phyloP scores from a whole-genome alignment of 495 filamentous ascomycete species.

The Articulospora tetracladia region DNA sequence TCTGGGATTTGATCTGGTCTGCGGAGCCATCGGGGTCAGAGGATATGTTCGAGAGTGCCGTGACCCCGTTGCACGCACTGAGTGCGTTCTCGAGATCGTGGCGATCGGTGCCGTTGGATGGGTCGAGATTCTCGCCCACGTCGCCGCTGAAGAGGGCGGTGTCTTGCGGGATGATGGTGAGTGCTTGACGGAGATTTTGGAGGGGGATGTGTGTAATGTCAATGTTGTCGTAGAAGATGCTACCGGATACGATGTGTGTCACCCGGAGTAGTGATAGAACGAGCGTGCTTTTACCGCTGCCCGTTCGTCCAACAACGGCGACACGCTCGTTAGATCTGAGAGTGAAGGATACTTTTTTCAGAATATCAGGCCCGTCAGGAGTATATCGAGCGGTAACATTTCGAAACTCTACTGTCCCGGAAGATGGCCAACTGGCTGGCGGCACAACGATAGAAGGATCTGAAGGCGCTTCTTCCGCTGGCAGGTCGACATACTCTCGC shows the following conservation, averaged over 20 bases:
- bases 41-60: neutral
- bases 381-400: slow-evolving; percentile 35
- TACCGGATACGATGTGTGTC: slow-evolving; percentile 34
- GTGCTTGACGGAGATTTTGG: slow-evolving; percentile 36
- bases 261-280: slow-evolving; percentile 42
- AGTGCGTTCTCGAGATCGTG: slow-evolving; percentile 50
- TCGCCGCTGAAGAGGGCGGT: slow-evolving; percentile 35
- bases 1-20: slow-evolving; percentile 13
- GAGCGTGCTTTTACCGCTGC: slow-evolving; percentile 33
- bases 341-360: slow-evolving; percentile 36
- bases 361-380: slow-evolving; percentile 30
- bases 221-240: slow-evolving; percentile 42
- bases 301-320: slow-evolving; percentile 46
- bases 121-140: slow-evolving; percentile 35
- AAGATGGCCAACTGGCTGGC: slow-evolving; percentile 31
- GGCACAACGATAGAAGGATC: neutral
- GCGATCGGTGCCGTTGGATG: slow-evolving; percentile 46
- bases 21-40: neutral
- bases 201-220: slow-evolving; percentile 41
- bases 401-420: slow-evolving; percentile 33
- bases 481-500: neutral
- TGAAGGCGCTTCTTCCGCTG: neutral
- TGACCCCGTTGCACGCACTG: neutral
- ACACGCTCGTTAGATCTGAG: slow-evolving; percentile 33
- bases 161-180: slow-evolving; percentile 50